Conservation (phyloP, 2,329 filamentous ascomycete genomes). For the Chalaropsis thielavioides region DNA sequence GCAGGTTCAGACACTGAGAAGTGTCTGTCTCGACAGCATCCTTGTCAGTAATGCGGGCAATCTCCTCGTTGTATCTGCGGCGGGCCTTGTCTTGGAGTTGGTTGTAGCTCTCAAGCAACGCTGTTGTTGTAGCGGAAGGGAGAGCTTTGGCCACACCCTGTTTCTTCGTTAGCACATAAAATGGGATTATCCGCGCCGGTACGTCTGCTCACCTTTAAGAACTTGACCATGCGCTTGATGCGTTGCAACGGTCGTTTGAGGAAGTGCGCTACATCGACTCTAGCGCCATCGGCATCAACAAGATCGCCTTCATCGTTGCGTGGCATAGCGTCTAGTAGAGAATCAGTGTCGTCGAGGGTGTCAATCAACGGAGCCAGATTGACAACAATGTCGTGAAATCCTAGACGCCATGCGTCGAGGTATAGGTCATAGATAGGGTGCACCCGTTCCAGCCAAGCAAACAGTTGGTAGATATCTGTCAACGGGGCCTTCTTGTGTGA, state of each 20-base stretch:
- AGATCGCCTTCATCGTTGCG: conserved; percentile 52
- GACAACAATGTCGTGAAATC: conserved; percentile 87
- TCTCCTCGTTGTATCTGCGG: conserved; percentile 46
- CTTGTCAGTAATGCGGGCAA: conserved; percentile 65
- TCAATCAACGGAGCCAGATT: conserved; percentile 62
- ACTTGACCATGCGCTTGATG: conserved; percentile 74
- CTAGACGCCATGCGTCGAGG: conserved; percentile 74
- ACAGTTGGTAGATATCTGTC: conserved; percentile 53
- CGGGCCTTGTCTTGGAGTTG: conserved; percentile 62
- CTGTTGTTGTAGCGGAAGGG: conserved; percentile 33
- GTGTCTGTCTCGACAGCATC: conserved; percentile 73
- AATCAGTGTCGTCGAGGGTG: conserved; percentile 42
- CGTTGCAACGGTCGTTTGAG: conserved; percentile 79
- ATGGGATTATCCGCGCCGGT: not conserved
- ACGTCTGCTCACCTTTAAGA: conserved; percentile 48
- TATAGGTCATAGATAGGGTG: conserved; percentile 74
- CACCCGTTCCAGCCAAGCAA: conserved; percentile 68
- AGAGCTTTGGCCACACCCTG: conserved; percentile 43
- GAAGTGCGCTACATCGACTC: conserved; percentile 86
- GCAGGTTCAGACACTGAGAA: conserved; percentile 62
- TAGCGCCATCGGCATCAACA: conserved; percentile 62
- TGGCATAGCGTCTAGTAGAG: conserved; percentile 43
- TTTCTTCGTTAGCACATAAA: not conserved
- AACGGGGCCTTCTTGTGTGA: conserved; percentile 69
- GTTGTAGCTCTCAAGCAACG: conserved; percentile 43